These are phyloP conservation scores for Umbilicaria muhlenbergii DNA, from an alignment of 495 filamentous ascomycete species.

Conservation along the genomic window DNA sequence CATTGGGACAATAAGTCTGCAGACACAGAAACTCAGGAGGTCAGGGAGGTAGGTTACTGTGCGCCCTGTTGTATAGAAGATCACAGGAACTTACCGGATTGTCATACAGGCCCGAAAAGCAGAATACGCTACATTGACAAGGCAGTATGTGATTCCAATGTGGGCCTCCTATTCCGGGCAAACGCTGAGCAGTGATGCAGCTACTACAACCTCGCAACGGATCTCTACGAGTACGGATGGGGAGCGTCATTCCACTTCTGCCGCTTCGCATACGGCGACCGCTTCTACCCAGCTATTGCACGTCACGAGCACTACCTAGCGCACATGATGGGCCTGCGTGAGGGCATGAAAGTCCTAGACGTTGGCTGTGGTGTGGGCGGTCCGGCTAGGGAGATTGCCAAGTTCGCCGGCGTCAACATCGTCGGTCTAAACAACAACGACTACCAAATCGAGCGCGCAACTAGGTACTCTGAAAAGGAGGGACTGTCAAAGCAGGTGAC, in stretches of 20 bases:
- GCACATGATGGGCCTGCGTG: conserved; percentile 69
- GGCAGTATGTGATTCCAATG: conserved; percentile 49
- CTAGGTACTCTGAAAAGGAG: conserved; percentile 66
- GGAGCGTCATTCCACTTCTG: conserved; percentile 95
- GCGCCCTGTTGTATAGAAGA: too few relatives aligned
- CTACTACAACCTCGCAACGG: conserved; percentile 97
- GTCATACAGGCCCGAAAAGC: conserved; percentile 50
- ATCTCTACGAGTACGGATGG: conserved; percentile 97
- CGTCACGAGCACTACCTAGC: conserved; percentile 98
- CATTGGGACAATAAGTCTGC: conserved; percentile 92
- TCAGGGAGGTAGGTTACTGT: conserved; percentile 45
- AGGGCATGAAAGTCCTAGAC: conserved; percentile 82
- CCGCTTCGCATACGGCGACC: conserved; percentile 77
- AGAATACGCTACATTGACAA: conserved; percentile 90
- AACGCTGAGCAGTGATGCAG: conserved; percentile 21
- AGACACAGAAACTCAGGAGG: conserved; percentile 63
- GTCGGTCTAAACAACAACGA: conserved; percentile 98
- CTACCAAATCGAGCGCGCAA: conserved; percentile 95
- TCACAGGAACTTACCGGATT: not conserved
- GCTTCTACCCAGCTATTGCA: conserved; percentile 85
- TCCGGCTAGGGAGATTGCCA: conserved; percentile 91
- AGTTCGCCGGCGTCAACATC: conserved; percentile 82
- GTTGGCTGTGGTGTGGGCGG: conserved; percentile 97
- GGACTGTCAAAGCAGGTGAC: conserved; percentile 66
- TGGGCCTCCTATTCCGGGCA: not conserved